A percentile compares a stretch with the other conserved stretches of the same genome.
These are phyloP conservation scores for Alternaria longipes DNA, from an alignment of 2,329 filamentous ascomycete genomes.

Conservation along the genomic window DNA sequence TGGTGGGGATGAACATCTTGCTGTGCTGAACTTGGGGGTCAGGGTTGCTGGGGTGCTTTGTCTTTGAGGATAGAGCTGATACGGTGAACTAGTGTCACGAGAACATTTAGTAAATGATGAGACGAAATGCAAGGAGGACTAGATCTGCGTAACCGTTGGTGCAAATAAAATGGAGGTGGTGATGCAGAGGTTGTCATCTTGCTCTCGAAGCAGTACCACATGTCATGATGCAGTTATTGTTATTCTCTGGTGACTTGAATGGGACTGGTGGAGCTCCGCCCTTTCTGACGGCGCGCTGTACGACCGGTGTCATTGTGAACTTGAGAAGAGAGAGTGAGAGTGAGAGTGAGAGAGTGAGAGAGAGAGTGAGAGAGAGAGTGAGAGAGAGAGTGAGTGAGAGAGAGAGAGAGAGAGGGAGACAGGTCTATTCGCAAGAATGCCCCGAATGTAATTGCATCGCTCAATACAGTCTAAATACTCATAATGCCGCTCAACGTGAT, in stretches of 20 bases:
- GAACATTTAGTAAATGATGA: background rate
- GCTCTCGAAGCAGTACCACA: no score
- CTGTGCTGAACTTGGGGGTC: conserved; percentile 84
- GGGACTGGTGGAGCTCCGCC: no score
- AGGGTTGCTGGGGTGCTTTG: conserved; percentile 79
- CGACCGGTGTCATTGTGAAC: background rate
- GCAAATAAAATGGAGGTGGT: background rate
- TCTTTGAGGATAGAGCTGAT: conserved; percentile 33
- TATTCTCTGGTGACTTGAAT: no score
- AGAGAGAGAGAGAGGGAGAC: background rate
- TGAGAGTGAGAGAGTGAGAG: no score
- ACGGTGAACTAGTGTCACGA: background rate
- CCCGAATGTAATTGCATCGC: background rate
- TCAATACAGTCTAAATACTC: conserved; percentile 3
- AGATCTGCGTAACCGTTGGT: background rate
- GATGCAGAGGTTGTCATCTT: background rate
- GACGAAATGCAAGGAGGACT: background rate
- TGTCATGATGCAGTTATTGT: no score
- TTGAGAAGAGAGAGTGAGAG: background rate
- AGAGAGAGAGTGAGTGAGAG: background rate
- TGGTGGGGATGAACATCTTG: conserved; percentile 93
- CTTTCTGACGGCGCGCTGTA: background rate
- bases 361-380: background rate
- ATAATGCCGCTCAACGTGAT: conserved; percentile 7
- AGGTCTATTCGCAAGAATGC: background rate